Base-by-base conservation (phyloP, 1,284 basidiomycete genomes). In the Cystobasidium sp. region DNA sequence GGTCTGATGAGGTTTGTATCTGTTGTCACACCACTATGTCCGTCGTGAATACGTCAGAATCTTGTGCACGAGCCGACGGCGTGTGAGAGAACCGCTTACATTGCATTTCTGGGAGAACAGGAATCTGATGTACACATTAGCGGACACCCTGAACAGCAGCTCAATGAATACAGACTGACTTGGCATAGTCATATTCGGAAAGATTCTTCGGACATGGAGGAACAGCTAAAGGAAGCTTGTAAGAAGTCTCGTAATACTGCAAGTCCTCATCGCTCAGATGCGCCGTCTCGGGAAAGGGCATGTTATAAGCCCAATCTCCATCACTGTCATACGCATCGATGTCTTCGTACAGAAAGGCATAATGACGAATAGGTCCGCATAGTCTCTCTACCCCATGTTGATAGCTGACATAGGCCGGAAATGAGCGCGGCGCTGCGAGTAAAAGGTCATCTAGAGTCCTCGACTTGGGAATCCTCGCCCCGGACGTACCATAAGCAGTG, bases 31-130 rank as follows among this genome's bases (percentile, higher is more conserved):
- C 31, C 31, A 31, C 31, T 31, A 31, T 31, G 31, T 31, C 31
- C 2, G 31, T 31, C 31, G 31, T 31, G 31, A 31, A 31, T 31
- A 31, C 5, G 31, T 31, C 31, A 31, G 31, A 31, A 31, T 5
- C 31, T 1, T 31, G 2, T 31, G 31, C 1, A 31, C 5, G 31
- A 31, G 31, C 5, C 31, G 31, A 31, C n/a, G 8, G 56, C 6
- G 37, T 31, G 10, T 1, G 10, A 49, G 14, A 49, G 31, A 41
- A 24, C 20, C 24, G 18, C 56, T 22, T n/a, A 59, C 56, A 59
- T 59, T n/a, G 39, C 56, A 59, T n/a, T 22, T 59, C 18, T 39
- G 14, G n/a, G 56, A 10, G 18, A 59, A 59, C 6, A 59, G 37
- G n/a, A 59, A 59, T n/a, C 56, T 59, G 18, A 18, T 41, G 18